Percentiles rank a stretch among this genome's conserved stretches.
phyloP scores from a whole-genome alignment of 495 filamentous ascomycete species.

The Podospora fimiseda region DNA sequence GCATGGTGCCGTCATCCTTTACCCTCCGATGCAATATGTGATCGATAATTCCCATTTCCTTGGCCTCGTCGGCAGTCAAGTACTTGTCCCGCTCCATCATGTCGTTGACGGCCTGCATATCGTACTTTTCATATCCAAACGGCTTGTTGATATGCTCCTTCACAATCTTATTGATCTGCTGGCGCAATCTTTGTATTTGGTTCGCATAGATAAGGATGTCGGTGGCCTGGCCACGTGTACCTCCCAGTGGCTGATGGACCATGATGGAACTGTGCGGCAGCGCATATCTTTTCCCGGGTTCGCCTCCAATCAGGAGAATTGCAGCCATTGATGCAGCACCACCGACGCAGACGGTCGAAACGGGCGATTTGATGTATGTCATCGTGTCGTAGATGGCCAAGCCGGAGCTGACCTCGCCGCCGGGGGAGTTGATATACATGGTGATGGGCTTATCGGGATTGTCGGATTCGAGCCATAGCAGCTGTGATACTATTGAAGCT shows the following conservation, averaged over 20 bases:
- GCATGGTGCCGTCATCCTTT: constrained; percentile 26
- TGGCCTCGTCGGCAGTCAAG: constrained; percentile 79
- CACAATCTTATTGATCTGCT: constrained; percentile 86
- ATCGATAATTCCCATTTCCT: constrained; percentile 87
- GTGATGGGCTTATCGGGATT: constrained; percentile 88
- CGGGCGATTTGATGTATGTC: constrained; percentile 88
- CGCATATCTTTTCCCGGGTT: constrained; percentile 77
- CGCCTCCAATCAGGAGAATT: constrained; percentile 77
- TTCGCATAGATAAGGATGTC: constrained; percentile 97
- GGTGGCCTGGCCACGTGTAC: constrained; percentile 80
- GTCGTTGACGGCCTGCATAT: constrained; percentile 76
- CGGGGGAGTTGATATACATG: constrained; percentile 96
- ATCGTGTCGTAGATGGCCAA: constrained; percentile 99
- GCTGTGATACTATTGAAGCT: constrained; percentile 86
- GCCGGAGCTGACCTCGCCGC: constrained; percentile 89
- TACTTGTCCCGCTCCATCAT: constrained; percentile 97
- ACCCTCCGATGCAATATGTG: constrained; percentile 61
- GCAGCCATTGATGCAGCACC: constrained; percentile 95
- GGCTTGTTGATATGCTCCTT: constrained; percentile 75
- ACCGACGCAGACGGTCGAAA: constrained; percentile 90
- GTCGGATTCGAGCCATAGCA: constrained; percentile 97
- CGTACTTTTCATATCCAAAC: constrained; percentile 49
- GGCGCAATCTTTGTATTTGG: constrained; percentile 83
- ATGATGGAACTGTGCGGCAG: constrained; percentile 91
- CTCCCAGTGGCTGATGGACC: constrained; percentile 92